A percentile compares a stretch with the other conserved stretches of the same genome.
Evolutionary conservation across 495 filamentous ascomycete genomes (phyloP).

Genomic region (Aspergillus conjunctus): DNA sequence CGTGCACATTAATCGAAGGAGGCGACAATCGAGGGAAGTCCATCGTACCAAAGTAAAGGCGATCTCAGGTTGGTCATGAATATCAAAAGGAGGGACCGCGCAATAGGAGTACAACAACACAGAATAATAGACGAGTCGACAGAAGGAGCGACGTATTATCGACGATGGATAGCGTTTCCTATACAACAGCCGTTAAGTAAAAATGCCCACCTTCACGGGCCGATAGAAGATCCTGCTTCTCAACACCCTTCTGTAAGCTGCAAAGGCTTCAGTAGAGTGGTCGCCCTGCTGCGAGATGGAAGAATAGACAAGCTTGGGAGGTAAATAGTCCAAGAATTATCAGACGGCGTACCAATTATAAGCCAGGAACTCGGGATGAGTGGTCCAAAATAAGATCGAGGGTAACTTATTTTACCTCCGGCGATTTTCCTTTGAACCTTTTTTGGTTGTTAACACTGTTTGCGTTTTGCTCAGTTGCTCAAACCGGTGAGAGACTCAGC

Average conservation of each 20-base stretch:
- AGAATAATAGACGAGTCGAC: conserved; percentile 3
- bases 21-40: conserved; percentile 56
- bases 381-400: background rate
- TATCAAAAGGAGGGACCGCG: conserved; percentile 12
- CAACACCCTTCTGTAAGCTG: conserved; percentile 1
- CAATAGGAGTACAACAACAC: background rate
- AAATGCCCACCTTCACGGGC: conserved; percentile 8
- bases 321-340: conserved; percentile 5
- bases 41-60: conserved; percentile 47
- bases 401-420: background rate
- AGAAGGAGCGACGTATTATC: conserved; percentile 8
- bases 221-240: conserved; percentile 30
- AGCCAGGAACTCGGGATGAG: background rate
- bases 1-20: conserved; percentile 57
- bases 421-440: background rate
- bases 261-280: conserved; percentile 2
- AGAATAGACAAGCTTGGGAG: background rate
- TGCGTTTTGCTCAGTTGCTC: background rate
- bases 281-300: conserved; percentile 1
- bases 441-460: background rate
- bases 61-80: conserved; percentile 22
- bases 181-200: conserved; percentile 7
- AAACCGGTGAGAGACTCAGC: conserved; percentile 37
- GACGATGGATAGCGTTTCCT: background rate
- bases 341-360: background rate